These are phyloP conservation scores for Zarea fungicola DNA, from an alignment of 2,329 filamentous ascomycete genomes.

Conservation along the genomic window DNA sequence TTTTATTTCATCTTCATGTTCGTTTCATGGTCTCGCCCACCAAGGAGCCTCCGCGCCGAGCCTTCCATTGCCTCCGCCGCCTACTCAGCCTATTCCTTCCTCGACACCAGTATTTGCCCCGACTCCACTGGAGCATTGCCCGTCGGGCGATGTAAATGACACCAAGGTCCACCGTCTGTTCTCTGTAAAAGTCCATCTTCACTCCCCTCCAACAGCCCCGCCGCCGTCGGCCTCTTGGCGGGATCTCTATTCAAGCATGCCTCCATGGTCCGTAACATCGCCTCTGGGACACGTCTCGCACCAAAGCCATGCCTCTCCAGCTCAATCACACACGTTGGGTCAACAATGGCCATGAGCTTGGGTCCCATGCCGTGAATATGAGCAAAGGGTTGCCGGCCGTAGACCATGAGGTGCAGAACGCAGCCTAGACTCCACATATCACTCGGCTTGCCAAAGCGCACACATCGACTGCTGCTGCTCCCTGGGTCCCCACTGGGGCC, in stretches of 20 bases:
- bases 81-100: background rate
- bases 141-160: too few species aligned
- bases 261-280: background rate
- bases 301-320: background rate
- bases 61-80: background rate
- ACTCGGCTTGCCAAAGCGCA: slow-evolving; percentile 76
- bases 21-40: too few species aligned
- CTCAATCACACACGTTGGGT: background rate
- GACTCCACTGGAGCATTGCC: too few species aligned
- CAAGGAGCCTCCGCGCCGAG: too few species aligned
- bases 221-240: background rate
- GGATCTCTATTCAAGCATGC: background rate
- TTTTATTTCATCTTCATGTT: too few species aligned
- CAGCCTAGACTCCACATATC: slow-evolving; percentile 88
- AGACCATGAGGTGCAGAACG: slow-evolving; percentile 91
- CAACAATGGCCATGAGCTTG: background rate
- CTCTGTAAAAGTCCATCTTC: background rate
- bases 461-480: background rate
- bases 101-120: background rate
- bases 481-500: background rate
- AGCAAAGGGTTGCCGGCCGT: slow-evolving; percentile 77
- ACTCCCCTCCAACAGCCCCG: background rate
- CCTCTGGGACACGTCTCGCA: background rate
- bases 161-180: background rate
- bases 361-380: slow-evolving; percentile 51